Base-by-base conservation (phyloP, 116 monocot species). In the Phalaenopsis hybrid region DNA sequence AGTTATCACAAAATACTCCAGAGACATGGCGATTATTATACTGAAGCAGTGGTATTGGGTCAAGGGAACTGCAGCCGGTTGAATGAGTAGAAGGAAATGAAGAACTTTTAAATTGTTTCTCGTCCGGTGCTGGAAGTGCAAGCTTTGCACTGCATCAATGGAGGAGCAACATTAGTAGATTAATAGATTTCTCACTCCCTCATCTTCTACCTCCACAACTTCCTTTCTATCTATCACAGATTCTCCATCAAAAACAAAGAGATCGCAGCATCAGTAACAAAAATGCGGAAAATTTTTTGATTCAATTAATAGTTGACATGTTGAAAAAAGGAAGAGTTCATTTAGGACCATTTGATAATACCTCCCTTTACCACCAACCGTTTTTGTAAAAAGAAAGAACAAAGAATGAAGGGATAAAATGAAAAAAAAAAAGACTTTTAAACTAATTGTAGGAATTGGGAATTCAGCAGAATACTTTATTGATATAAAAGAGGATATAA, bases 101-200 rank as follows among this genome's bases (percentile, higher is more conserved):
- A 41, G 79, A 59, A 17, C 18, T 34, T 68, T 55, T 79, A 48
- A 77, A 67, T 18, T 76, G 58, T 80, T 82, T 81, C 25, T 89
- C 83, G 65, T 85, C 82, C 52, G 87, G 87, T 73, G 79, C 87
- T 72, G 89, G 87, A 67, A 89, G 86, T 33, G 85, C 83, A 70
- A 89, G 83, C 37, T 85, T 87, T 70, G 87, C 83, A 78, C 89
- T 89, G 70, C 77, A 86, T 80, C 52, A 69, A 25, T n/a, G 34
- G 43, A 70, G 8, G 15, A 58, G 61, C 58, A 76, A 57, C 41
- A 82, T 45, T 75, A 75, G 17, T 6, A 75, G 75, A 75, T 45
- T 44, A 45, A 72, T 20, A 9, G 43, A 13, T 73, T 75, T 75
- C 6, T 44, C 75, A 16, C 75, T 75, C 45, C 4, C 21, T 45